Conservation (phyloP, 2,329 filamentous ascomycete species). For the Colletotrichum liriopes region DNA sequence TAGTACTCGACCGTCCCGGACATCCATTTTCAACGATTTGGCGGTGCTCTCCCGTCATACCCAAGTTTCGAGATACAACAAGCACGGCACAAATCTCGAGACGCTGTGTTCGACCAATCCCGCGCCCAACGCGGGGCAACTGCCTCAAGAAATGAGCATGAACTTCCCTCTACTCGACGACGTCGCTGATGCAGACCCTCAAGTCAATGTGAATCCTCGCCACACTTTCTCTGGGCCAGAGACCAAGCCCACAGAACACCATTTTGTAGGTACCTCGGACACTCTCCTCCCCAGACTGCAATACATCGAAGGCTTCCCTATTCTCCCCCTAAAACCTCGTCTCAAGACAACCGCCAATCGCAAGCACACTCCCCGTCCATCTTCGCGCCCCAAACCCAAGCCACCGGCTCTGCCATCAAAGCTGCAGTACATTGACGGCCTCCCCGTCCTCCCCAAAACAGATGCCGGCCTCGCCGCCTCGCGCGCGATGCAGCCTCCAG, state of each 20-base stretch:
- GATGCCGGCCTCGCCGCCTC: background rate
- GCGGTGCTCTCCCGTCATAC: background rate
- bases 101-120: background rate
- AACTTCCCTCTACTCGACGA: no score
- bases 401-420: background rate
- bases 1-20: background rate
- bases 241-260: no score
- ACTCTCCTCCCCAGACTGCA: background rate
- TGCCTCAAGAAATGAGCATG: background rate
- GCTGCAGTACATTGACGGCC: constrained; percentile 14
- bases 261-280: no score
- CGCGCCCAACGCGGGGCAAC: no score
- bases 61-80: background rate
- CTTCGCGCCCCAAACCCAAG: background rate
- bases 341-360: background rate
- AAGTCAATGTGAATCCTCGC: background rate
- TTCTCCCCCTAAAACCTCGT: background rate
- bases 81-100: background rate
- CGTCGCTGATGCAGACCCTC: background rate
- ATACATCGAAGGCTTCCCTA: constrained; percentile 8
- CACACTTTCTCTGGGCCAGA: background rate
- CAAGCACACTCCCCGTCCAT: background rate
- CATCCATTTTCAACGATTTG: no score
- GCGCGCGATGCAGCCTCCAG: background rate
- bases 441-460: constrained; percentile 4